These are phyloP conservation scores for Blastomyces emzantsi DNA, from an alignment of 2,329 filamentous ascomycete genomes.

Conservation along the genomic window DNA sequence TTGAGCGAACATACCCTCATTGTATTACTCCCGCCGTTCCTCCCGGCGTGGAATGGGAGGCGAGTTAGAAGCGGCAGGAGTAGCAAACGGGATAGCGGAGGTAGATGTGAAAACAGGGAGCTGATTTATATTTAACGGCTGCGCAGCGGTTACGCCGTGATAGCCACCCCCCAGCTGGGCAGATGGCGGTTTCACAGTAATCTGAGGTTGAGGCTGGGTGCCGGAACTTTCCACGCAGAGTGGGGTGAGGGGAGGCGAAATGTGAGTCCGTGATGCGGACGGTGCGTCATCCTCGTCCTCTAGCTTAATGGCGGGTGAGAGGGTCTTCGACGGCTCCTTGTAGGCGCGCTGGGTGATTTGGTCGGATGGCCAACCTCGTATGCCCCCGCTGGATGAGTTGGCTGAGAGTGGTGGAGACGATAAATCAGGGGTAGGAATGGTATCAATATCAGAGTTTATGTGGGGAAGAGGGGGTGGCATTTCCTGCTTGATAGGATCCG, in stretches of 20 bases:
- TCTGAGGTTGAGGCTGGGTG: conserved; percentile 18
- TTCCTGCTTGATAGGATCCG: conserved; percentile 4
- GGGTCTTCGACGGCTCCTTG: not conserved
- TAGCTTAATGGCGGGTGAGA: not conserved
- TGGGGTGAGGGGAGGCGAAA: conserved; percentile 14
- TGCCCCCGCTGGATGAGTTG: not conserved
- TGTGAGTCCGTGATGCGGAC: not conserved
- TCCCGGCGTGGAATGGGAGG: not conserved
- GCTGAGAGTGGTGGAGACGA: not conserved
- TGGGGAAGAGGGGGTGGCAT: not conserved
- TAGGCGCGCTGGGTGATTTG: not conserved
- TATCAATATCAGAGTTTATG: not conserved
- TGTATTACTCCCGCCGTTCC: not conserved
- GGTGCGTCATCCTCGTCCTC: not conserved
- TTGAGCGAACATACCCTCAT: not conserved
- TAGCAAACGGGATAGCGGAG: conserved; percentile 37
- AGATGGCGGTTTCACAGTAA: conserved; percentile 25
- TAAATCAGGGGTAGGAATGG: not conserved
- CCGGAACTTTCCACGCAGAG: conserved; percentile 1
- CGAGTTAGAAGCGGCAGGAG: conserved; percentile 4
- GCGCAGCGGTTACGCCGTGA: not conserved
- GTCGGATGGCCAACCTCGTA: not conserved
- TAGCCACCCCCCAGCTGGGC: conserved; percentile 23
- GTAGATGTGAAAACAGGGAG: conserved; percentile 44
- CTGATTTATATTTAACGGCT: conserved; percentile 23